A percentile compares a stretch with the other conserved stretches of the same genome.
These are phyloP conservation scores for Linum usitatissimum DNA, from an alignment of 345 rosid genomes.

Conservation along the genomic window DNA sequence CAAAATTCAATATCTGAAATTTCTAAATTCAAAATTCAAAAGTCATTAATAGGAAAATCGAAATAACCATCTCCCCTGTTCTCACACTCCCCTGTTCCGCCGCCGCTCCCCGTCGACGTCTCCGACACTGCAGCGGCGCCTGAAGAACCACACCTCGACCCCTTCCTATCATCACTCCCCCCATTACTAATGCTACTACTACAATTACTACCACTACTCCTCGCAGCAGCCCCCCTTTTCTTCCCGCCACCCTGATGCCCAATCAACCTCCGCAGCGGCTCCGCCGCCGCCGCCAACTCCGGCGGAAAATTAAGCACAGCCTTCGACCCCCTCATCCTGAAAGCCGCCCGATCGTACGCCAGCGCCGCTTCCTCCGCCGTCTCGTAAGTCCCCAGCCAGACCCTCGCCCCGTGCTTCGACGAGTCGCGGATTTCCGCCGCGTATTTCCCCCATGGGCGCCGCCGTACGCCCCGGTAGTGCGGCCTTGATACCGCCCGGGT, in stretches of 20 bases:
- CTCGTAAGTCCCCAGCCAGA: constrained; percentile 54
- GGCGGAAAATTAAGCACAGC: constrained; percentile 57
- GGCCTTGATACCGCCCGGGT: constrained; percentile 24
- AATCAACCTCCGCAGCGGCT: not conserved
- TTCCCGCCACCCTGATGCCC: not conserved
- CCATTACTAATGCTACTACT: not conserved
- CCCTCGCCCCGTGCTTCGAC: constrained; percentile 29
- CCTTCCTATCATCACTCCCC: not conserved
- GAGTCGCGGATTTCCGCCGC: constrained; percentile 64
- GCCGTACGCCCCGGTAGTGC: constrained; percentile 53
- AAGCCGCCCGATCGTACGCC: constrained; percentile 57
- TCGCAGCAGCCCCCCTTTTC: not conserved
- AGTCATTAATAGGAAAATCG: no score
- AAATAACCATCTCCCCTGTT: no score
- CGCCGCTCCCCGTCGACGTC: not conserved
- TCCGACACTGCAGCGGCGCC: not conserved
- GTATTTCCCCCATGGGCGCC: constrained; percentile 63
- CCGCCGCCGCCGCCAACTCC: constrained; percentile 13
- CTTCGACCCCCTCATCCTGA: constrained; percentile 51
- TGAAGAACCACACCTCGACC: not conserved
- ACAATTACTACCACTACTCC: not conserved
- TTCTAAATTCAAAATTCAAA: no score
- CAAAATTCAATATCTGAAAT: no score
- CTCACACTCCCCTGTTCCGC: not conserved
- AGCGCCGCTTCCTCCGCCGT: constrained; percentile 57